phyloP scores from a whole-genome alignment of 2,329 filamentous ascomycete species.

The Epichloe scottii region DNA sequence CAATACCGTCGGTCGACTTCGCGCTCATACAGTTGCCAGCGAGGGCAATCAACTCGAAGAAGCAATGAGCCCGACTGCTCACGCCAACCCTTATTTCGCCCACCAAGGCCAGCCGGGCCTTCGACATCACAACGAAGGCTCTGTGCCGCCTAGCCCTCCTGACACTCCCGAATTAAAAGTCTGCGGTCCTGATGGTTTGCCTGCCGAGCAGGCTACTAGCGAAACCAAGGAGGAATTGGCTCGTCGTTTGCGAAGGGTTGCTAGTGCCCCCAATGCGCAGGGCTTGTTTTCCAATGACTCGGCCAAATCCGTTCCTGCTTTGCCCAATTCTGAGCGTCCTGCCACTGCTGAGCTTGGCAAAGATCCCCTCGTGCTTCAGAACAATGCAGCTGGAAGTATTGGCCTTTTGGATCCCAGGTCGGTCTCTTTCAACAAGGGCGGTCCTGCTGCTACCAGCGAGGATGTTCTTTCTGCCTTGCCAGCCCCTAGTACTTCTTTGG shows the following conservation, averaged over 20 bases:
- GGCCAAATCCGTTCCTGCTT: slow-evolving; percentile 11
- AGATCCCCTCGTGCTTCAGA: slow-evolving; percentile 50
- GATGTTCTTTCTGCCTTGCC: slow-evolving; percentile 51
- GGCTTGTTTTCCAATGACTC: slow-evolving; percentile 58
- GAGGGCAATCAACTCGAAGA: slow-evolving; percentile 88
- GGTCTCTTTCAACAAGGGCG: slow-evolving; percentile 18
- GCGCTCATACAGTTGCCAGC: slow-evolving; percentile 82
- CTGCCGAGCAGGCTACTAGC: slow-evolving; percentile 55
- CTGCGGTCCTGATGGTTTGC: slow-evolving; percentile 51
- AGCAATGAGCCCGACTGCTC: slow-evolving; percentile 76
- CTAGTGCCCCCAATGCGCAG: slow-evolving; percentile 93
- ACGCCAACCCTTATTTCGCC: slow-evolving; percentile 93
- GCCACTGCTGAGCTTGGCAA: slow-evolving; percentile 79
- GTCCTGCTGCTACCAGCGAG: slow-evolving; percentile 29
- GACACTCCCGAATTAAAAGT: slow-evolving; percentile 74
- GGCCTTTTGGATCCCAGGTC: slow-evolving; percentile 14
- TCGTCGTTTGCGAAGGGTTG: slow-evolving; percentile 81
- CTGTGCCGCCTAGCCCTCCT: slow-evolving; percentile 82
- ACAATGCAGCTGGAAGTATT: slow-evolving; percentile 26
- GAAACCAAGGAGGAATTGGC: slow-evolving; percentile 90
- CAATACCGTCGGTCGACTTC: slow-evolving; percentile 71
- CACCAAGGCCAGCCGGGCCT: slow-evolving; percentile 90
- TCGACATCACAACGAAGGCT: slow-evolving; percentile 89
- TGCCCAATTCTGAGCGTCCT: slow-evolving; percentile 52
- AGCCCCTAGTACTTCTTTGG: slow-evolving; percentile 52